A percentile compares a stretch with the other conserved stretches of the same genome.
Conservation (phyloP, 257 asterid species). For the Jacaranda mimosifolia region DNA sequence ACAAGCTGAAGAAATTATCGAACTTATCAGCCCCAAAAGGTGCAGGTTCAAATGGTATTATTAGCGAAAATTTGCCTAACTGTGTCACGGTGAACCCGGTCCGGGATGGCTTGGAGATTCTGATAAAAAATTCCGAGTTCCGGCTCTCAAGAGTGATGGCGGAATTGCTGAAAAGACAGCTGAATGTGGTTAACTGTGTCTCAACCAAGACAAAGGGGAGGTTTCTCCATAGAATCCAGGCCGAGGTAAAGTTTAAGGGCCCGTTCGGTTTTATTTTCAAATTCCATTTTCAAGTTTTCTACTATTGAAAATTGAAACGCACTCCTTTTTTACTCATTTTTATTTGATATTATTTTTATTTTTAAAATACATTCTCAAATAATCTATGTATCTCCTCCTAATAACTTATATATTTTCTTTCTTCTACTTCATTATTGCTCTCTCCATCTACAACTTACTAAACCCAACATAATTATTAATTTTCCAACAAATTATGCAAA, state of each 20-base stretch:
- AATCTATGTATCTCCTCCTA: too few species aligned
- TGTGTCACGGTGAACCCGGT: conserved; percentile 41
- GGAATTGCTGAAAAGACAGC: conserved; percentile 41
- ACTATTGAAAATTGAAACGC: too few species aligned
- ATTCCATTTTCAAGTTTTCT: too few species aligned
- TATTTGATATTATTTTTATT: too few species aligned
- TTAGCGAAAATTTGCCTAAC: not conserved
- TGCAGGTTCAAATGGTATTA: conserved; percentile 3
- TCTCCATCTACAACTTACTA: too few species aligned
- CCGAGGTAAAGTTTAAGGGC: conserved; percentile 69
- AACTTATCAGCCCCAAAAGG: not conserved
- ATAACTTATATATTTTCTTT: too few species aligned
- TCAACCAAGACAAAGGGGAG: conserved; percentile 47
- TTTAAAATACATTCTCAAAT: too few species aligned
- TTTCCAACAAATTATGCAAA: too few species aligned
- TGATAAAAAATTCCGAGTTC: conserved; percentile 38
- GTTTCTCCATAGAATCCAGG: conserved; percentile 50
- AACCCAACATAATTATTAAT: too few species aligned
- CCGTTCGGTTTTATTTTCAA: too few species aligned
- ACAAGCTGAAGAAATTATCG: conserved; percentile 27
- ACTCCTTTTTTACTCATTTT: too few species aligned
- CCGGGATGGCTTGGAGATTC: conserved; percentile 53
- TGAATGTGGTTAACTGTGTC: conserved; percentile 53
- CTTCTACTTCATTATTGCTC: too few species aligned
- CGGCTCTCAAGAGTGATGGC: conserved; percentile 51